phyloP scores from a whole-genome alignment of 2,329 filamentous ascomycete genomes.

The Cordyceps cicadae region DNA sequence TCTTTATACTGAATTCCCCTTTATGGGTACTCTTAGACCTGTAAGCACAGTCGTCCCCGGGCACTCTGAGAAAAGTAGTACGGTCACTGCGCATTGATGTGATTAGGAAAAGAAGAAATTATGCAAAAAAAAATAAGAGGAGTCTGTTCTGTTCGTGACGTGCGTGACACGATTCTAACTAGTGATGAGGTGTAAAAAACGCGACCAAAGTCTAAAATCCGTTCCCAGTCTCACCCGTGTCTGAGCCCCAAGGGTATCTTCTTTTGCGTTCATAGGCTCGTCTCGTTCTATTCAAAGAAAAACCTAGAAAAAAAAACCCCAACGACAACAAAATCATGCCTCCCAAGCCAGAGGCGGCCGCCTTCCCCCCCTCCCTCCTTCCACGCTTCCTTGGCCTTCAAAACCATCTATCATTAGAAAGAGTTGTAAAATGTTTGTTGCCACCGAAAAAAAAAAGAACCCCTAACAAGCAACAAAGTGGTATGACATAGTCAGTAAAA shows the following conservation, averaged over 20 bases:
- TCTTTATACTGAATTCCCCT: neutral
- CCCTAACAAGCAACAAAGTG: neutral
- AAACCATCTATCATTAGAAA: slow-evolving; percentile 3
- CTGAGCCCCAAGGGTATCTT: no score
- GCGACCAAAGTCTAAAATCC: no score
- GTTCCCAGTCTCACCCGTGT: no score
- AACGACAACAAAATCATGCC: neutral
- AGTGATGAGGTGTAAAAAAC: no score
- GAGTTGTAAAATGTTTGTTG: neutral
- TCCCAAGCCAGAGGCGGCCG: no score
- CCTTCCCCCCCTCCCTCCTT: no score
- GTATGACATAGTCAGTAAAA: no score
- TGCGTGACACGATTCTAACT: neutral
- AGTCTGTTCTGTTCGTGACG: neutral
- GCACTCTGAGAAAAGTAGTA: neutral
- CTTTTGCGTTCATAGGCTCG: no score
- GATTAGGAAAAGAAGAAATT: neutral
- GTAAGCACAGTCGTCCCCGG: no score
- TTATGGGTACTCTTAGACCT: neutral
- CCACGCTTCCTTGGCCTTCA: no score
- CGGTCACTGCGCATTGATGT: neutral
- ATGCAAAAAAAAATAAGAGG: neutral
- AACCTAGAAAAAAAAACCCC: no score
- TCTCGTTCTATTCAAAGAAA: no score
- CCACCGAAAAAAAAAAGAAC: neutral